Percentiles rank a stretch among this genome's conserved stretches.
Evolutionary conservation across 1,139 yeast species (phyloP).

Genomic region (Blastobotrys serpentis): DNA sequence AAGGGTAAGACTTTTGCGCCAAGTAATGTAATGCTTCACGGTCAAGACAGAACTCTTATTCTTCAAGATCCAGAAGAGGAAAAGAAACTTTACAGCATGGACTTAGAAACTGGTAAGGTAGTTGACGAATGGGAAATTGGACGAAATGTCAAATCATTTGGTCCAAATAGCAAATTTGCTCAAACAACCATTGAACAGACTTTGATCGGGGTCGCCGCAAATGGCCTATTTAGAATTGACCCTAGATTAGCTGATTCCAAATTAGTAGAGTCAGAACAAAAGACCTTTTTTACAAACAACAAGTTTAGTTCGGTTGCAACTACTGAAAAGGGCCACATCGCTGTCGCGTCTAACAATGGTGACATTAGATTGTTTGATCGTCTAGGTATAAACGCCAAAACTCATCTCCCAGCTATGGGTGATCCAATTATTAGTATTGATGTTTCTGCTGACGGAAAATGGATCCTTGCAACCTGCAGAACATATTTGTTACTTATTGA

Average conservation of each 20-base stretch:
- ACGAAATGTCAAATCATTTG: slow-evolving; percentile 53
- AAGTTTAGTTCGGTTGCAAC: slow-evolving; percentile 63
- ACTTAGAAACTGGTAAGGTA: slow-evolving; percentile 71
- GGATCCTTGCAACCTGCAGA: slow-evolving; percentile 77
- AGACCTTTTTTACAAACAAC: slow-evolving; percentile 50
- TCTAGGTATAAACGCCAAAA: slow-evolving; percentile 72
- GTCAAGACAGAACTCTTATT: slow-evolving; percentile 66
- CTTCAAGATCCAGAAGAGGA: slow-evolving; percentile 53
- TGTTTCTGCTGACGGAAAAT: slow-evolving; percentile 75
- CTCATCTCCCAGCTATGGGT: slow-evolving; percentile 77
- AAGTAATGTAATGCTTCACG: slow-evolving; percentile 67
- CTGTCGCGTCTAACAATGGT: slow-evolving; percentile 74
- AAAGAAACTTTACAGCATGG: slow-evolving; percentile 64
- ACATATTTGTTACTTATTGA: slow-evolving; percentile 70
- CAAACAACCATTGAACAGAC: slow-evolving; percentile 74
- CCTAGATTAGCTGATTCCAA: slow-evolving; percentile 66
- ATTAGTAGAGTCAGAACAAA: slow-evolving; percentile 54
- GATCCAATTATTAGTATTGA: slow-evolving; percentile 67
- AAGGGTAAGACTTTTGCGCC: slow-evolving; percentile 61
- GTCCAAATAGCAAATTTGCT: slow-evolving; percentile 68
- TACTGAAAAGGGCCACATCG: slow-evolving; percentile 70
- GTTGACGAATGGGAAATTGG: slow-evolving; percentile 77
- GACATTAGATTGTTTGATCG: slow-evolving; percentile 71
- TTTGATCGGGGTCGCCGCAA: slow-evolving; percentile 64
- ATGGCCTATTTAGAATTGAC: slow-evolving; percentile 70